Base-by-base conservation (phyloP, 2,329 filamentous ascomycete species). In the Arachnomyces sp. region DNA sequence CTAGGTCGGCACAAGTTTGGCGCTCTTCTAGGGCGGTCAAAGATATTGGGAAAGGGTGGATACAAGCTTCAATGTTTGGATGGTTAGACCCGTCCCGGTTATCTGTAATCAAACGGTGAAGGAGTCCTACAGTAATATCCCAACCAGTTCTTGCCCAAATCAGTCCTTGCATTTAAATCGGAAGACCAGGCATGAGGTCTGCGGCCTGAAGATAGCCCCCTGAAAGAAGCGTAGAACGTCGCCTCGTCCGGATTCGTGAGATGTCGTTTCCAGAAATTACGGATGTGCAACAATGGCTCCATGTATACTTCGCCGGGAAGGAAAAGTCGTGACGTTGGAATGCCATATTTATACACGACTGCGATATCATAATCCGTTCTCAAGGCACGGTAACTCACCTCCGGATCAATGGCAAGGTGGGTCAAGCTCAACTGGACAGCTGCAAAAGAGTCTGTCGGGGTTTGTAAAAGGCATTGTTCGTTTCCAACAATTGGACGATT, bases 241-340 rank as follows among this genome's bases (percentile, higher is more conserved):
- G 46, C 43, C 37, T 62, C 58, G 7, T 44, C 39, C 0, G 41
- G 30, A 15, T 53, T 57, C 7, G 61, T 51, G 6, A 68, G 42
- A 45, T 68, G 63, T 3, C 57, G 53, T 28, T 64, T 59, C 63
- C 63, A 68, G 43, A 67, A 68, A 42, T 63, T 63, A 11, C 63
- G 57, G 13, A 67, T 59, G 30, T 65, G 58, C 16, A 67, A 40
- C n/a, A 67, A 34, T 6, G 48, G 52, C 17, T 47, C 14, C 3
- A 65, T 46, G 31, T 65, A 47, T 3, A 64, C 41, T 2, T 44
- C 37, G 1, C n/a, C 37, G 11, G 47, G 40, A 3, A 25, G 5
- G 9, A 25, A 25, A 25, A 25, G 5, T 25, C 21, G 21, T 25
- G 9, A 9, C 21, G 5, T 25, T 25, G 21, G 21, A 25, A 30